phyloP scores from a whole-genome alignment of 768 basidiomycete genomes.

The Sutorius australiensis region DNA sequence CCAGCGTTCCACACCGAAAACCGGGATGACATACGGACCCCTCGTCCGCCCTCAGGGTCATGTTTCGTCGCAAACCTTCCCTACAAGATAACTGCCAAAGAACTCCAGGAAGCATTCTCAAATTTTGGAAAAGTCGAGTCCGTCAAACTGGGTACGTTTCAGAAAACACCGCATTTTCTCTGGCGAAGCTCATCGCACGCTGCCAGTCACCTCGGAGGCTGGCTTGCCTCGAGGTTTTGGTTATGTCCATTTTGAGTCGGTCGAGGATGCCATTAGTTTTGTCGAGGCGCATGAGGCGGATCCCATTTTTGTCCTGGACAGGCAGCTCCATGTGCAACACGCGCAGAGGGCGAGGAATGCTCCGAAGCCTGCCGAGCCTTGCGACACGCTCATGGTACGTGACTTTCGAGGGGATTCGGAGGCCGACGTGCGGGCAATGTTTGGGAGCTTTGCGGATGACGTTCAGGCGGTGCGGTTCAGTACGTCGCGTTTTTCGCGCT shows the following conservation, averaged over 20 bases:
- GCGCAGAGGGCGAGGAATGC: conserved; percentile 16
- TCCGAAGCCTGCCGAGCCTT: conserved; percentile 17
- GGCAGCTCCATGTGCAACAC: conserved; percentile 42
- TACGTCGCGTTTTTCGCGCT: conserved; percentile 7
- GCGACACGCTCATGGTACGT: conserved; percentile 30
- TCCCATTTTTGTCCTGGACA: conserved; percentile 46
- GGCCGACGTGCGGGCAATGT: conserved; percentile 22
- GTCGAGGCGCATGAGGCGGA: conserved; percentile 37
- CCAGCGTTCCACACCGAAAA: conserved; percentile 5
- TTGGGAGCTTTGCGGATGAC: conserved; percentile 17
- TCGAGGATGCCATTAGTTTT: conserved; percentile 37
- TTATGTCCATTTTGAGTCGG: conserved; percentile 41
- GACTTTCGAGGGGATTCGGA: conserved; percentile 25
- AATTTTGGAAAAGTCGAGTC: conserved; percentile 40
- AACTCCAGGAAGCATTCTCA: conserved; percentile 40
- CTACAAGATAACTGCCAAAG: conserved; percentile 39
- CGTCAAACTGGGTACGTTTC: conserved; percentile 41
- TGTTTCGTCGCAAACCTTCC: conserved; percentile 55
- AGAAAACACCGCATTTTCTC: not conserved
- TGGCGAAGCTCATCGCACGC: not conserved
- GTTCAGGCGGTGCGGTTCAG: conserved; percentile 31
- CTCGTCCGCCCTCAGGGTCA: conserved; percentile 31
- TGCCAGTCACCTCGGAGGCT: conserved; percentile 22
- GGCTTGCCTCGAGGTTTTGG: conserved; percentile 44
- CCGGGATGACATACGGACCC: not conserved